Evolutionary conservation across 1,284 basidiomycete species (phyloP).

Genomic region (Mycena citricolor): DNA sequence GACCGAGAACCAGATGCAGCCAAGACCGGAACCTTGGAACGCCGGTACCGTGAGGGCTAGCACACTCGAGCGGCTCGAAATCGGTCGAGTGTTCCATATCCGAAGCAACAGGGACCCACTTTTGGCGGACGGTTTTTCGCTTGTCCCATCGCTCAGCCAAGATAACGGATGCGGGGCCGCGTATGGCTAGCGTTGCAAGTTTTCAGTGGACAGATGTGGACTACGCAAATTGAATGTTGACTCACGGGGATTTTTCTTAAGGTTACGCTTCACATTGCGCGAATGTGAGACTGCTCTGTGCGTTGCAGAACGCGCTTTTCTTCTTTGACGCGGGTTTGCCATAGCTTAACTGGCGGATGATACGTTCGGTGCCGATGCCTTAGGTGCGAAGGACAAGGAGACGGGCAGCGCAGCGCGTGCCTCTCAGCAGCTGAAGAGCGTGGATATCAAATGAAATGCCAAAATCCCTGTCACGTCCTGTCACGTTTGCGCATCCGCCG

Average conservation of each 20-base stretch:
- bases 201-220: slow-evolving; percentile 14
- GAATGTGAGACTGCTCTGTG: slow-evolving; percentile 73
- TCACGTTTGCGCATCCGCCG: too few relatives aligned
- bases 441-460: not conserved
- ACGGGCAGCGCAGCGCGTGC: not conserved
- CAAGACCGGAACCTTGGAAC: slow-evolving; percentile 11
- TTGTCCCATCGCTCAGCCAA: slow-evolving; percentile 89
- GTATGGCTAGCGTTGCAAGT: slow-evolving; percentile 55
- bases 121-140: slow-evolving; percentile 88
- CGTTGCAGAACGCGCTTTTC: slow-evolving; percentile 73
- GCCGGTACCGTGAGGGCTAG: slow-evolving; percentile 15
- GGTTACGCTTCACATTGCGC: slow-evolving; percentile 65
- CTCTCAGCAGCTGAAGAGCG: not conserved
- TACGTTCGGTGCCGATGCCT: too few relatives aligned
- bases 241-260: slow-evolving; percentile 77
- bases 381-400: slow-evolving; percentile 1
- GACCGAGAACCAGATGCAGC: slow-evolving; percentile 22
- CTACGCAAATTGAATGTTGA: slow-evolving; percentile 8
- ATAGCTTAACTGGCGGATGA: too few relatives aligned
- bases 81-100: too few relatives aligned
- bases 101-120: slow-evolving; percentile 53
- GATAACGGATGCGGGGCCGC: slow-evolving; percentile 66
- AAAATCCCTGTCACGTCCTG: slow-evolving; percentile 1
- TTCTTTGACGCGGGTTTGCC: slow-evolving; percentile 91
- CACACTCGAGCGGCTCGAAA: too few relatives aligned